phyloP scores from a whole-genome alignment of 805 yeast species.

The Candida incommunis region DNA sequence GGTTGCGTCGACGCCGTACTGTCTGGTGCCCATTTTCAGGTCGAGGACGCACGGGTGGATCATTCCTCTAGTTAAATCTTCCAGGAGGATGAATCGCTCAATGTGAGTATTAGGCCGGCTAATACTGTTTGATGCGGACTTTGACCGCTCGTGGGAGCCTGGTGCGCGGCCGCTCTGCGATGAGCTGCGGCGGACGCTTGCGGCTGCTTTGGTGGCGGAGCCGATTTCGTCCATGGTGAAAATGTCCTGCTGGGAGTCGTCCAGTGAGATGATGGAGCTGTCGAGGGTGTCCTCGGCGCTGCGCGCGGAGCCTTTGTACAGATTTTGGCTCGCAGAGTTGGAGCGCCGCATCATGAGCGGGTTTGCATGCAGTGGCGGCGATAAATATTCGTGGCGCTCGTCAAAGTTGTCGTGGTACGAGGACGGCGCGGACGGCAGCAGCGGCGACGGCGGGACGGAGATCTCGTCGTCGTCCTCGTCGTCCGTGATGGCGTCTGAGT shows the following conservation, averaged over 20 bases:
- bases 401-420: neutral
- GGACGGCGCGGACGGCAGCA: neutral
- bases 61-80: conserved; percentile 80
- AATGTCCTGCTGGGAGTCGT: neutral
- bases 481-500: neutral
- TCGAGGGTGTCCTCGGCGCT: neutral
- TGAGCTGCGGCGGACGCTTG: neutral
- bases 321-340: neutral
- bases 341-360: neutral
- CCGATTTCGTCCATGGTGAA: neutral
- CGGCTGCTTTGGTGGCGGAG: neutral
- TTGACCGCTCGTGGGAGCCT: too few species aligned
- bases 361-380: neutral
- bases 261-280: neutral
- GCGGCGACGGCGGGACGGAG: neutral
- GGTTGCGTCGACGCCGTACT: conserved; percentile 89
- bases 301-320: neutral
- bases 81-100: conserved; percentile 74
- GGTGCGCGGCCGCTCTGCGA: neutral
- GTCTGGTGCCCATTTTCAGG: conserved; percentile 96
- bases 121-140: neutral
- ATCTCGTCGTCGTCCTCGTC: neutral
- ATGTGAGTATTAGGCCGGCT: conserved; percentile 30
- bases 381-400: neutral
- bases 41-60: conserved; percentile 81